Evolutionary conservation across 2,329 filamentous ascomycete genomes (phyloP).

Genomic region (Cyphellophora attinorum): DNA sequence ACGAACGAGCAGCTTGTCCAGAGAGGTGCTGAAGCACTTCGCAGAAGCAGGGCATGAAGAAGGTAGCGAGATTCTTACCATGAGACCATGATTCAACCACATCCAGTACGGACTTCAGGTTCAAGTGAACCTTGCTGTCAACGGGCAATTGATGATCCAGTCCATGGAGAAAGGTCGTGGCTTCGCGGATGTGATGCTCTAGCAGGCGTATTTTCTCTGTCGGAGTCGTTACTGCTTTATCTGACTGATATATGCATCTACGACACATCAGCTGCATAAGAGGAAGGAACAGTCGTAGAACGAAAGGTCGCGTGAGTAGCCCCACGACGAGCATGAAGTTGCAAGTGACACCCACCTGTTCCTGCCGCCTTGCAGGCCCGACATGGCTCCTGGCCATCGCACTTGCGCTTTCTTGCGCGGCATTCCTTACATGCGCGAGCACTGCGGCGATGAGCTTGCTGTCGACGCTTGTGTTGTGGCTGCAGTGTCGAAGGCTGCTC

Average conservation of each 20-base stretch:
- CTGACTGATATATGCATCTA: no score
- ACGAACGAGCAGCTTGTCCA: no score
- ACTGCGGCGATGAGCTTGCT: background rate
- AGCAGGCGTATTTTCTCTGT: background rate
- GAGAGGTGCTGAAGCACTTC: no score
- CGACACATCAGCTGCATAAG: no score
- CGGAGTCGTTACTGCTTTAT: no score
- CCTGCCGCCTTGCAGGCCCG: background rate
- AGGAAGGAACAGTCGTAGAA: no score
- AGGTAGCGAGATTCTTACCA: no score
- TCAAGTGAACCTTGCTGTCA: background rate
- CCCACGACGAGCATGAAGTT: no score
- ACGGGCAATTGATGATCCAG: background rate
- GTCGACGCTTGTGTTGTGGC: no score
- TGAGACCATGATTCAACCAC: background rate
- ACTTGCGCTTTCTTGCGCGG: background rate
- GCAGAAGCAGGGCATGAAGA: no score
- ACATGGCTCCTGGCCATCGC: background rate
- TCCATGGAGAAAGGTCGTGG: background rate
- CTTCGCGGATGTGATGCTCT: background rate
- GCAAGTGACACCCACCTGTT: background rate
- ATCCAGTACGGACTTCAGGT: background rate
- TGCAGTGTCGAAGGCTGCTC: no score
- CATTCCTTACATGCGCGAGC: background rate
- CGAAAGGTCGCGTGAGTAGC: no score